These are phyloP conservation scores for Rhodocollybia butyracea DNA, from an alignment of 768 basidiomycete genomes.

Conservation along the genomic window DNA sequence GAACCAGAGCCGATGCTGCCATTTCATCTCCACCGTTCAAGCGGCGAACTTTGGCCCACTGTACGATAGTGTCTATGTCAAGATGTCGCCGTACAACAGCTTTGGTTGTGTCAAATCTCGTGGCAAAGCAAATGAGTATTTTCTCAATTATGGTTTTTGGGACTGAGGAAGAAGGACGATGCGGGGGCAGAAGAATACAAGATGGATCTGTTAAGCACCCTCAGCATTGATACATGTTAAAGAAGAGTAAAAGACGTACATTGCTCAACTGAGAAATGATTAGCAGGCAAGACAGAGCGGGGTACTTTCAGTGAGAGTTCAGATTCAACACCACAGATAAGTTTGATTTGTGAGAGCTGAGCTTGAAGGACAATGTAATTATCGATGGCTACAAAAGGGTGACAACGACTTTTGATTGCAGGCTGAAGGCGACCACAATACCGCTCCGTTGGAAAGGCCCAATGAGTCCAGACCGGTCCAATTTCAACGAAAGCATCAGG, in stretches of 20 bases:
- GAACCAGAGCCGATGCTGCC: constrained; percentile 14
- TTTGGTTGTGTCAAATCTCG: neutral
- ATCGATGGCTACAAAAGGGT: constrained; percentile 17
- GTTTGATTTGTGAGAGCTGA: constrained; percentile 16
- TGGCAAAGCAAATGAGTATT: neutral
- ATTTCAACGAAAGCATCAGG: constrained; percentile 13
- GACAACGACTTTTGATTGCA: constrained; percentile 13
- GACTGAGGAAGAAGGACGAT: neutral
- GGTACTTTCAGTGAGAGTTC: neutral
- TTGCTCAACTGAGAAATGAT: too few species aligned
- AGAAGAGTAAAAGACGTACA: neutral
- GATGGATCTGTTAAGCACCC: constrained; percentile 17
- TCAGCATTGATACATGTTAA: neutral
- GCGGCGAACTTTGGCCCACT: constrained; percentile 24
- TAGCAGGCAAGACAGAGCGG: too few species aligned
- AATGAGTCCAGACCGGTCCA: constrained; percentile 21
- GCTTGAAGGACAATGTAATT: constrained; percentile 10
- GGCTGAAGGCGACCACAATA: constrained; percentile 17
- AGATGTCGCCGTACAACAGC: neutral
- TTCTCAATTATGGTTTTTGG: neutral
- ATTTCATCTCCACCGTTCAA: constrained; percentile 28
- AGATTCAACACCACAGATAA: neutral
- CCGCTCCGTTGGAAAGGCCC: constrained; percentile 24
- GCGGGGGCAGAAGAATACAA: constrained; percentile 25
- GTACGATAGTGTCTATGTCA: constrained; percentile 16